Evolutionary conservation across 306 rosid species (phyloP), one percentile per base, ranked within the genome.

Genomic region (Benincasa hispida): DNA sequence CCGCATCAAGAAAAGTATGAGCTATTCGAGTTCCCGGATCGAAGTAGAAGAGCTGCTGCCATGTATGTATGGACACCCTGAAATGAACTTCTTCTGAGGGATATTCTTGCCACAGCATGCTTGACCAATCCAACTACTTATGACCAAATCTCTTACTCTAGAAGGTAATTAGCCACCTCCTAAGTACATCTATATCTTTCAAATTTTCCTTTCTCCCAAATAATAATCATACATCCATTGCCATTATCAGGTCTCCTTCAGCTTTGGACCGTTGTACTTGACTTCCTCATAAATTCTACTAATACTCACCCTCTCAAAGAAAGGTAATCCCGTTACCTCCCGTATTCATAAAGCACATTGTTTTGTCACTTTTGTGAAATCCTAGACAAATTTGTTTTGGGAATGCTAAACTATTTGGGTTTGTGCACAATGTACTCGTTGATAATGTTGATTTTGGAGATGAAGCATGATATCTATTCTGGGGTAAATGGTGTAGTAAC

Each of bases 11-110:
- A 95, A 86, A 82, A 89, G 96, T 84, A 87, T 87, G 77, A 95
- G 98, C 78, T 90, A 91, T 78, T 85, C 96, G 55, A 89, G 91
- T 85, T 89, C 97, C 55, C 86, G 98, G 83, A 76, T 93, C 17
- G 97, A 93, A 86, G 97, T 93, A 37, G 98, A 93, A 87, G 98
- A 93, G 87, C 77, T 91, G 76, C 83, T 90, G 86, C 97, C 97
- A 5, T 86, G 87, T 51, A 76, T 89, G 8, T 80, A 85, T 56
- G 82, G 93, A 68, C 92, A 88, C 74, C 72, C 86, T 18, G 89
- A 81, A 21, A 60, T 87, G 69, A 85, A 83, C 78, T 88, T 83
- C 88, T 89, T 81, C 76, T 90, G 84, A 93, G 81, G 80, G 83
- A 72, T 74, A 12, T 48, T 72, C 19, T 72, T 72, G 27, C 45